Percentiles rank a stretch among this genome's conserved stretches.
Conservation (phyloP, 257 asterid genomes). For the Capsicum rhomboideum region DNA sequence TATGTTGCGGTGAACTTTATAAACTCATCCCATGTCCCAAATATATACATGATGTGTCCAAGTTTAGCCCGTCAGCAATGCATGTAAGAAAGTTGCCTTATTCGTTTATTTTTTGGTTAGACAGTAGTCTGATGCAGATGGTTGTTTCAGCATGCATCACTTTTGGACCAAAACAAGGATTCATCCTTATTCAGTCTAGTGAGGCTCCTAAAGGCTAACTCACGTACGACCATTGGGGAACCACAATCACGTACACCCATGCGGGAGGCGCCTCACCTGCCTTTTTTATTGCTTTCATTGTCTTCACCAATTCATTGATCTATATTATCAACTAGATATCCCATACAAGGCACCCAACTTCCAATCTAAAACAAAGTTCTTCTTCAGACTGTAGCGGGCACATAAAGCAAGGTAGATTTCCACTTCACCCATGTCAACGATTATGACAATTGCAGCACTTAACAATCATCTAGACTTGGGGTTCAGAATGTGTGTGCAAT, state of each 20-base stretch:
- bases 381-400: not conserved
- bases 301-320: not conserved
- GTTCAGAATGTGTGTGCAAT: not conserved
- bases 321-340: not conserved
- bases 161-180: not conserved
- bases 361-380: not conserved
- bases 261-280: not conserved
- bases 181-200: not conserved
- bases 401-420: not conserved
- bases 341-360: not conserved
- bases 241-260: not conserved
- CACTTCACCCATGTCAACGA: not conserved
- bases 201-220: not conserved
- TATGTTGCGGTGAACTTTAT: not conserved
- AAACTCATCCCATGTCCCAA: not conserved
- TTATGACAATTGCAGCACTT: not conserved
- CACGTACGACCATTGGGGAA: not conserved
- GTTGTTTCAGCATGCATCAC: not conserved
- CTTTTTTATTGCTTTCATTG: not conserved
- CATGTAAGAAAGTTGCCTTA: constrained; percentile 2
- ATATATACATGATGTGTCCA: not conserved
- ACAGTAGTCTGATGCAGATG: not conserved
- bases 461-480: not conserved
- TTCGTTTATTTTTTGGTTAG: not conserved
- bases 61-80: not conserved